Evolutionary conservation across 2,329 filamentous ascomycete genomes (phyloP).

Genomic region (Colletotrichum shisoi): DNA sequence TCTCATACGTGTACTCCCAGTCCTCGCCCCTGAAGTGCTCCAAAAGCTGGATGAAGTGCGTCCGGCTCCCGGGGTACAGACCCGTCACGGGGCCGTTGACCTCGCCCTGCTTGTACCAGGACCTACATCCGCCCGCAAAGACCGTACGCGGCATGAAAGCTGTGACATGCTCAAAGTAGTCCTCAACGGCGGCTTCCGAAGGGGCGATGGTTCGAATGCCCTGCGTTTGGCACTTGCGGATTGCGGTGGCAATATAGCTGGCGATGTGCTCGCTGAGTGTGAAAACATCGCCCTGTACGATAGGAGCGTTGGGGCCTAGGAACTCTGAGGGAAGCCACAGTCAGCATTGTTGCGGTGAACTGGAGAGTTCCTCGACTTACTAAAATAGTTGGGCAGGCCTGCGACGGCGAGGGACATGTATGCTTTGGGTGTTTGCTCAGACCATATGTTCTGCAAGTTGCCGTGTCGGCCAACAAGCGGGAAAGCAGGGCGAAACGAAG

Average conservation of each 20-base stretch:
- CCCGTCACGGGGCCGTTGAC: constrained; percentile 57
- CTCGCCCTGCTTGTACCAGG: constrained; percentile 61
- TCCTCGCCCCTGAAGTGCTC: constrained; percentile 60
- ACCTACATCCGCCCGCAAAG: constrained; percentile 58
- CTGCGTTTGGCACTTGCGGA: constrained; percentile 61
- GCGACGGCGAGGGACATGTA: constrained; percentile 64
- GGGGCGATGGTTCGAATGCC: constrained; percentile 58
- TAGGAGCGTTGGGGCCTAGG: constrained; percentile 61
- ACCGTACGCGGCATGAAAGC: constrained; percentile 63
- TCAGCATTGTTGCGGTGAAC: constrained; percentile 10
- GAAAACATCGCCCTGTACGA: constrained; percentile 61
- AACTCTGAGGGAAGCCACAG: constrained; percentile 50
- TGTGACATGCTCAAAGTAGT: constrained; percentile 59
- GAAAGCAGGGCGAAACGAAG: constrained; percentile 61
- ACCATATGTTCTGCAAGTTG: constrained; percentile 61
- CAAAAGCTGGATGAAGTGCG: constrained; percentile 64
- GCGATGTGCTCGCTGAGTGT: constrained; percentile 62
- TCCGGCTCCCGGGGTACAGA: constrained; percentile 59
- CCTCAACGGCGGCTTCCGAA: constrained; percentile 56
- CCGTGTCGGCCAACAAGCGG: constrained; percentile 59
- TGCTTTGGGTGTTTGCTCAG: constrained; percentile 53
- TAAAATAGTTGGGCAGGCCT: constrained; percentile 64
- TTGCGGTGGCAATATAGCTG: constrained; percentile 58
- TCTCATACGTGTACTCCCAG: constrained; percentile 60
- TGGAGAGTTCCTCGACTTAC: constrained; percentile 46